Evolutionary conservation across 768 basidiomycete species (phyloP), one percentile per base, ranked within the genome.

Genomic region (Rhodotorula sphaerocarpa): DNA sequence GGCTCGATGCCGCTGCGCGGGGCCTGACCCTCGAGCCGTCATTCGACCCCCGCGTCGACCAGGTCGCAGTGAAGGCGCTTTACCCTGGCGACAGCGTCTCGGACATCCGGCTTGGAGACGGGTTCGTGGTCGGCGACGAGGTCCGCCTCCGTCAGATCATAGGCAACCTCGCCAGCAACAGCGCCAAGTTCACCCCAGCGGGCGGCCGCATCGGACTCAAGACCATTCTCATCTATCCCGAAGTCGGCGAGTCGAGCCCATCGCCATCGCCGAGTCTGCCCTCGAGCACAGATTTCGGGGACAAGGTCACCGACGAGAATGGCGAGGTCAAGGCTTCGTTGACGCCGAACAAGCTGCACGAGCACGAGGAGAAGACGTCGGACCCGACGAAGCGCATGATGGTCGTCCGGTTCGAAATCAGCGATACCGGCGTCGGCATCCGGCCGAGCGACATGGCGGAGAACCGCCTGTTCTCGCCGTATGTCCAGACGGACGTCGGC

Each of bases 391-490:
- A 58, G 55, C 56, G 66, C 39, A 73, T 76, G 53, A 70, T 75
- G 20, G 75, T 79, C 36, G 74, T 79, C 23, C 72, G 78, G 28
- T 76, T 79, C 28, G 78, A 78, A 60, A 72, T 79, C 11, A 71
- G 73, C 36, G 79, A 79, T 61, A 78, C 77, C 7, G 79, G 79
- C 55, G 77, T 78, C 16, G 79, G 78, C 3, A 72, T 79, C 63
- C 70, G 66, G 50, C 72, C 73, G 53, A 63, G 69, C 25, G 78
- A 79, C 55, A 72, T 78, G 33, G 72, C 73, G 18, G 76, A 78
- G 28, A 65, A 27, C 52, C 23, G 69, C 1, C 62, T 75, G 15
- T 75, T 74, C 59, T 60, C 59, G 3, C 72, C 75, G 0, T 76
- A 74, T 56, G 71, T 73, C 12, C 79, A 79, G 59, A 79, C 78